phyloP scores from a whole-genome alignment of 495 filamentous ascomycete genomes.

The Penicillium samsonianum region DNA sequence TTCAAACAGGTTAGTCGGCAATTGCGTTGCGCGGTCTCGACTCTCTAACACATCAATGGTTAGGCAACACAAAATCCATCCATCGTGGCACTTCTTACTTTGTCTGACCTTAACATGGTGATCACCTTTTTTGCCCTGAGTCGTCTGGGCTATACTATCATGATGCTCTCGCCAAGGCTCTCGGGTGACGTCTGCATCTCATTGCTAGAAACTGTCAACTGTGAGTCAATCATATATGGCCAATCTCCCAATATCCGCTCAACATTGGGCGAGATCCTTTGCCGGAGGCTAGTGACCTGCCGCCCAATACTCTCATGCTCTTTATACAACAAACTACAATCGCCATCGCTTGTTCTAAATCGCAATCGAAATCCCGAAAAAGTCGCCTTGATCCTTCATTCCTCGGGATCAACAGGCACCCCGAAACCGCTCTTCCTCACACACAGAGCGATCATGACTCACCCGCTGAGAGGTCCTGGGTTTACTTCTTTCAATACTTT shows the following conservation, averaged over 20 bases:
- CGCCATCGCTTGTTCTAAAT: constrained; percentile 37
- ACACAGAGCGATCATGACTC: constrained; percentile 45
- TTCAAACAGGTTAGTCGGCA: constrained; percentile 32
- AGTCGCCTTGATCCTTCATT: constrained; percentile 54
- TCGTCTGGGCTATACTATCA: constrained; percentile 57
- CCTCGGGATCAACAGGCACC: constrained; percentile 59
- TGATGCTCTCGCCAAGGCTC: constrained; percentile 61
- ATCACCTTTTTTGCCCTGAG: constrained; percentile 58
- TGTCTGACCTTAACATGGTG: constrained; percentile 58
- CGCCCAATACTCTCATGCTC: constrained; percentile 29
- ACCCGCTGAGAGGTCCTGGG: constrained; percentile 31
- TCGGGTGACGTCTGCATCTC: constrained; percentile 52
- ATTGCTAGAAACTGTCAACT: constrained; percentile 49
- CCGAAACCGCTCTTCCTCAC: constrained; percentile 54
- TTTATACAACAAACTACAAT: constrained; percentile 16
- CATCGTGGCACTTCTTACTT: constrained; percentile 55
- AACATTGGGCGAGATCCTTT: constrained; percentile 45
- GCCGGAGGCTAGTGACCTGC: constrained; percentile 37
- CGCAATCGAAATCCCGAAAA: constrained; percentile 32
- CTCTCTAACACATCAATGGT: constrained; percentile 13
- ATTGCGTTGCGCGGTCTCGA: too few relatives aligned
- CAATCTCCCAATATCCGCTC: constrained; percentile 40
- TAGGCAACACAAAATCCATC: constrained; percentile 32
- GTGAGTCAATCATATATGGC: constrained; percentile 47
- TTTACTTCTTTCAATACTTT: constrained; percentile 56